Base-by-base conservation (phyloP, 768 basidiomycete species). In the Omphalotus guepiniiformis region DNA sequence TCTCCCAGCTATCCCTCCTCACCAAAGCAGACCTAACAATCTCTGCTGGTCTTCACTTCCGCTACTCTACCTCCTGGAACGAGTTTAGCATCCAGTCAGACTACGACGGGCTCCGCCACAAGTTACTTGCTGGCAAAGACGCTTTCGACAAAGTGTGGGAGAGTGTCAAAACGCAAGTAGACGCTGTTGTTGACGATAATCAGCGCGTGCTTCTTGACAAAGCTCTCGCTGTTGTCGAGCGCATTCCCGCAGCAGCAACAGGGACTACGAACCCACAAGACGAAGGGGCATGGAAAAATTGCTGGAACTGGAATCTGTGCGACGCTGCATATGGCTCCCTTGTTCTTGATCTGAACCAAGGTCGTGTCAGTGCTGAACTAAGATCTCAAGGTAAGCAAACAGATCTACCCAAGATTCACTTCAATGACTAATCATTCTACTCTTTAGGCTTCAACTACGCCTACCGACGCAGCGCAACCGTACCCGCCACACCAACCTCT, bases 291-390 rank as follows among this genome's bases (percentile, higher is more conserved):
- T 99, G 96, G 96, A 99, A 97, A 68, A 97, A 96, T 63, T 93
- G 91, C 63, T 97, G 95, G 95, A 93, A 96, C 63, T 96, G 95
- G 95, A 95, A 97, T 59, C 69, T 98, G 35, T 93, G 93, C 53
- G 96, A 99, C 56, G 95, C 95, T 5, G 89, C 93, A 2, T 96
- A 86, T 51, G 95, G 96, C 1, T 83, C 82, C 9, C 75, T 99
- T 27, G 71, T 96, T 1, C 70, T 99, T 37, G 93, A 96, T 55
- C 70, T 98, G 57, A 87, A 87, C 56, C 94, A 98, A 50, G 93
- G 95, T 6, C 75, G 94, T 40, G 81, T 99, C 38, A 93, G 90
- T 49, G 86, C 87, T 0, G 94, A 98, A 62, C 75, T 94, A 52
- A 94, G 87, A 68, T 90, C 87, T 56, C 90, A 94, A 74, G 95